Percentiles rank a stretch among this genome's conserved stretches.
These are phyloP conservation scores for Acanthamoeba royreba DNA, from an alignment of 208 protist genomes.

Conservation along the genomic window DNA sequence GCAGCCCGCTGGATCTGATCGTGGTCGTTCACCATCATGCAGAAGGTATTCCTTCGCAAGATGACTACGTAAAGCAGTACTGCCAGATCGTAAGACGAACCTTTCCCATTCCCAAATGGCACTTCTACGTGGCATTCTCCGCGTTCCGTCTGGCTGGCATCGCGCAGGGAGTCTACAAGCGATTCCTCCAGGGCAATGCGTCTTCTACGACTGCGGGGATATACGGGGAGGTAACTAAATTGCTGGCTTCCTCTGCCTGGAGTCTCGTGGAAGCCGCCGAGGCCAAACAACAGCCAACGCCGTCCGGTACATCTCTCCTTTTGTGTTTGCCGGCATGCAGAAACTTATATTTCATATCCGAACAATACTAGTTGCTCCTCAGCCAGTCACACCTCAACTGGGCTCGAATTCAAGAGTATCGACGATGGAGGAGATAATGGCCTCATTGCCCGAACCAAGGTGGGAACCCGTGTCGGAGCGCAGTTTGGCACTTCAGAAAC, in stretches of 20 bases:
- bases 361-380: too few relatives aligned
- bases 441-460: not conserved
- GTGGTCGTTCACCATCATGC: not conserved
- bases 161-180: slow-evolving; percentile 75
- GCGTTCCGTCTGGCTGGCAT: slow-evolving; percentile 73
- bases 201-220: not conserved
- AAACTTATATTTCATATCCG: not conserved
- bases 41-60: slow-evolving; percentile 44
- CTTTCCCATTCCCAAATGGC: slow-evolving; percentile 47
- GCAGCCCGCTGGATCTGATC: too few relatives aligned
- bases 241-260: not conserved
- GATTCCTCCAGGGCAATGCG: slow-evolving; percentile 38
- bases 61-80: slow-evolving; percentile 49
- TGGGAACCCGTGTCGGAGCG: slow-evolving; percentile 21
- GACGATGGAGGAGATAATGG: slow-evolving; percentile 1
- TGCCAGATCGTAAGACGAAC: not conserved
- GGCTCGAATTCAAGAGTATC: not conserved
- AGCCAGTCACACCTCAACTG: not conserved
- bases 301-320: not conserved
- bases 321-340: too few relatives aligned
- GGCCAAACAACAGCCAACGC: not conserved
- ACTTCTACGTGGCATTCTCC: slow-evolving; percentile 75
- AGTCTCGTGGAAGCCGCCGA: not conserved
- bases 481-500: not conserved
- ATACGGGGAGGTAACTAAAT: not conserved